Percentiles rank a stretch among this genome's conserved stretches.
phyloP scores from a whole-genome alignment of 345 rosid species.

The Ceriops tagal region DNA sequence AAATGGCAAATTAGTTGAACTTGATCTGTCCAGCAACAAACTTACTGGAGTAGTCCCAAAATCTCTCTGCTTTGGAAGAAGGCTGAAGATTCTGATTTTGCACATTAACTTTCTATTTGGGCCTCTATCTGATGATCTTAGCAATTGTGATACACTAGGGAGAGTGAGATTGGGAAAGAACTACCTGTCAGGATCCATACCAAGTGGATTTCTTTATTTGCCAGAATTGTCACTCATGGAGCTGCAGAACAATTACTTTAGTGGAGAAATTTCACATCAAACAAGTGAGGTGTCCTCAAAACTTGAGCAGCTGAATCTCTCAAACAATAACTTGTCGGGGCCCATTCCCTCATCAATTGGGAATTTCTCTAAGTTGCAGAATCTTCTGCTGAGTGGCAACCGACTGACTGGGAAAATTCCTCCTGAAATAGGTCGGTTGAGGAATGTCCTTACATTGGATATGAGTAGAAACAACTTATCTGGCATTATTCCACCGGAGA shows the following conservation, averaged over 20 bases:
- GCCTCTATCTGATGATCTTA: constrained; percentile 51
- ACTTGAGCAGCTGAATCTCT: constrained; percentile 52
- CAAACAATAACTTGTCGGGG: constrained; percentile 53
- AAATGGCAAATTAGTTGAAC: constrained; percentile 43
- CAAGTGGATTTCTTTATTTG: constrained; percentile 56
- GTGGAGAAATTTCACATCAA: constrained; percentile 44
- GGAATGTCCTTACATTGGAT: constrained; percentile 46
- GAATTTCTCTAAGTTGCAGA: constrained; percentile 50
- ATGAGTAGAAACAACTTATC: constrained; percentile 49
- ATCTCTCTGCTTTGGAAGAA: constrained; percentile 41
- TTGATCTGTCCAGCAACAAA: constrained; percentile 70
- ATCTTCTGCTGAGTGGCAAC: constrained; percentile 52
- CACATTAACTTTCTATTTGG: constrained; percentile 62
- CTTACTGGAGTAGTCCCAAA: constrained; percentile 62
- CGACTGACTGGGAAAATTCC: constrained; percentile 51
- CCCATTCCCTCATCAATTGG: constrained; percentile 48
- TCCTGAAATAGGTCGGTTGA: constrained; percentile 39
- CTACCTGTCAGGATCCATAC: constrained; percentile 59
- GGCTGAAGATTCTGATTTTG: constrained; percentile 42
- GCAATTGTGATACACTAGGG: constrained; percentile 44
- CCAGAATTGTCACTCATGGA: constrained; percentile 52
- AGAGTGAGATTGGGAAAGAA: constrained; percentile 64
- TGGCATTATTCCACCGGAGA: constrained; percentile 45
- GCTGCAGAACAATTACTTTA: constrained; percentile 58
- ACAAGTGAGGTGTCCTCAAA: constrained; percentile 30